Evolutionary conservation across 805 yeast genomes (phyloP).

Genomic region (Cyberlindnera mycetangii): DNA sequence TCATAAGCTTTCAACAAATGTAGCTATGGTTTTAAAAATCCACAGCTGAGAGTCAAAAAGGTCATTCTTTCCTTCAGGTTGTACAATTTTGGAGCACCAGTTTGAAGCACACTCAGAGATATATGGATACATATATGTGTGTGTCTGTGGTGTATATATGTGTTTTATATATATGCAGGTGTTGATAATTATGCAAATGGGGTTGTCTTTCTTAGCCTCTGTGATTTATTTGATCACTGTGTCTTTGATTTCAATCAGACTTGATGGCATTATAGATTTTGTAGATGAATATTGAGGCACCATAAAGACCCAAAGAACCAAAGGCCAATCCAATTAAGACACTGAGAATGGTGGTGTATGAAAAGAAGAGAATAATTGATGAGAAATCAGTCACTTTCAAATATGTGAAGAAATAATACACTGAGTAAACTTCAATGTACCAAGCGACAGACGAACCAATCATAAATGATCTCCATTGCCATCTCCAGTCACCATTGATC

Average conservation of each 20-base stretch:
- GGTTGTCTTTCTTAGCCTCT: not conserved
- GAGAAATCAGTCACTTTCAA: slow-evolving; percentile 65
- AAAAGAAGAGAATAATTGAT: slow-evolving; percentile 63
- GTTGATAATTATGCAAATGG: not conserved
- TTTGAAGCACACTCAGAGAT: too few species aligned
- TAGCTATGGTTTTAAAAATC: not conserved
- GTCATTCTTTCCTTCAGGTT: too few species aligned
- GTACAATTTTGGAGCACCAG: too few species aligned
- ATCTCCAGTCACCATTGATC: slow-evolving; percentile 51
- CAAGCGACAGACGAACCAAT: slow-evolving; percentile 70
- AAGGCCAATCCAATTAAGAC: slow-evolving; percentile 62
- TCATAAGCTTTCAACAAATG: not conserved
- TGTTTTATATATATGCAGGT: not conserved
- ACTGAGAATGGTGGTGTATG: slow-evolving; percentile 66
- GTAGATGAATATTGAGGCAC: slow-evolving; percentile 64
- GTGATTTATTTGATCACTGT: not conserved
- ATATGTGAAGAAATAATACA: slow-evolving; percentile 59
- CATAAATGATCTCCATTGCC: slow-evolving; percentile 84
- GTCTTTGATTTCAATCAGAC: slow-evolving; percentile 39
- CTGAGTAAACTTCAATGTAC: slow-evolving; percentile 64
- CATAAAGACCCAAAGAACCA: slow-evolving; percentile 70
- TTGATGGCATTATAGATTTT: slow-evolving; percentile 58
- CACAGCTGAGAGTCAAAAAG: too few species aligned
- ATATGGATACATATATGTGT: too few species aligned
- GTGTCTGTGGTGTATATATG: too few species aligned